Conservation (phyloP, 768 basidiomycete species). For the Xanthoconium stramineum region DNA sequence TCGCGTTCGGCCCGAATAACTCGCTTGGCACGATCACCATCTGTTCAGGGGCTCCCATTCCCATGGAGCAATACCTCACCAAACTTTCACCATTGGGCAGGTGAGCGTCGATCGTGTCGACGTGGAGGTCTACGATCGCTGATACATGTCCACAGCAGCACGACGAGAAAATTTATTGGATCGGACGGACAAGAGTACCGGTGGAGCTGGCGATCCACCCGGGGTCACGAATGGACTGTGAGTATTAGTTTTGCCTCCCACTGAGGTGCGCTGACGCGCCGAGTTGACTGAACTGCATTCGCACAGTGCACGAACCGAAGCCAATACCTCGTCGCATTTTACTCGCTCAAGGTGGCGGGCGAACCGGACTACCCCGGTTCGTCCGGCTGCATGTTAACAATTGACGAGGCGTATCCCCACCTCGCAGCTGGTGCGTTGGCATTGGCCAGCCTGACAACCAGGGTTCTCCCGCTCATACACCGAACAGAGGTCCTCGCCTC, state of each 20-base stretch:
- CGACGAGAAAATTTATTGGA: constrained; percentile 50
- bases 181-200: constrained; percentile 60
- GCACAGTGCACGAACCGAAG: constrained; percentile 52
- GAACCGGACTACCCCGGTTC: constrained; percentile 53
- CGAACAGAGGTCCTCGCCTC: constrained; percentile 57
- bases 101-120: constrained; percentile 30
- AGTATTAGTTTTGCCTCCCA: constrained; percentile 19
- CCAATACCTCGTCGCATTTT: constrained; percentile 56
- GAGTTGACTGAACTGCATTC: not conserved
- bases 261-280: not conserved
- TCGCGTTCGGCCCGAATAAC: constrained; percentile 50
- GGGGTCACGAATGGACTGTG: constrained; percentile 65
- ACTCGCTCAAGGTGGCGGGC: constrained; percentile 51
- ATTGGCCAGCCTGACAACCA: not conserved
- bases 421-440: constrained; percentile 50
- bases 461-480: constrained; percentile 8
- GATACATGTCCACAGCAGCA: constrained; percentile 33
- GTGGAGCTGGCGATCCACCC: constrained; percentile 50
- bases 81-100: constrained; percentile 39
- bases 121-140: constrained; percentile 3
- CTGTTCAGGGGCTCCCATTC: constrained; percentile 33
- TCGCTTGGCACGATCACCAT: constrained; percentile 52
- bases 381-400: constrained; percentile 59
- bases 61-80: constrained; percentile 53
- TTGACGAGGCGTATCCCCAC: constrained; percentile 57